Evolutionary conservation across 176 grass and related monocot genomes (phyloP).

Genomic region (Oryza longistaminata): DNA sequence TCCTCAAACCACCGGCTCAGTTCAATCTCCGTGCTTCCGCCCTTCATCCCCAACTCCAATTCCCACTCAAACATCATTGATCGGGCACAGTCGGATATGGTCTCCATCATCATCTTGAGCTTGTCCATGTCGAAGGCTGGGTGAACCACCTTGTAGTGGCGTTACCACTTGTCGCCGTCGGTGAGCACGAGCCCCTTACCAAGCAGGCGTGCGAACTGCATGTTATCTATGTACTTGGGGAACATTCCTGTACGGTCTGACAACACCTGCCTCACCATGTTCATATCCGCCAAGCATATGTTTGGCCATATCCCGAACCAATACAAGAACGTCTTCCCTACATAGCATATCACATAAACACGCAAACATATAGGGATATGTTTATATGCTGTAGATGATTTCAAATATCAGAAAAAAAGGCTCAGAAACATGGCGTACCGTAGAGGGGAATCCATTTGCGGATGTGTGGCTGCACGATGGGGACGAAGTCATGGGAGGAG

Average conservation of each 20-base stretch:
- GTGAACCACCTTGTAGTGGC: constrained; percentile 58
- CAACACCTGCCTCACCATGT: constrained; percentile 44
- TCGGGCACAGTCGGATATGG: constrained; percentile 39
- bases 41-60: not conserved
- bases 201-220: constrained; percentile 32
- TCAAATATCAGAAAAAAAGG: too few species aligned
- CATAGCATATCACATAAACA: too few species aligned
- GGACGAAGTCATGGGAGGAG: constrained; percentile 46
- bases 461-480: constrained; percentile 51
- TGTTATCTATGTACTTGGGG: constrained; percentile 26
- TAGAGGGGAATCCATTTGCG: constrained; percentile 51
- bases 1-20: constrained; percentile 47
- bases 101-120: not conserved
- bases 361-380: too few species aligned
- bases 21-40: constrained; percentile 34
- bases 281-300: constrained; percentile 47
- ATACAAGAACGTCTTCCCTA: constrained; percentile 34
- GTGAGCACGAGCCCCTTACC: constrained; percentile 56
- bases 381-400: too few species aligned
- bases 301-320: constrained; percentile 47
- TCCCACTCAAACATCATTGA: constrained; percentile 61
- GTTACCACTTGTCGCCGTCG: constrained; percentile 61
- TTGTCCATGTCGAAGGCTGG: constrained; percentile 39
- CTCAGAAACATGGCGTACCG: not conserved
- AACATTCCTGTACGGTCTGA: constrained; percentile 41